Conservation (phyloP, 192 early-diverging fungal species). For the Coemansia sp. region DNA sequence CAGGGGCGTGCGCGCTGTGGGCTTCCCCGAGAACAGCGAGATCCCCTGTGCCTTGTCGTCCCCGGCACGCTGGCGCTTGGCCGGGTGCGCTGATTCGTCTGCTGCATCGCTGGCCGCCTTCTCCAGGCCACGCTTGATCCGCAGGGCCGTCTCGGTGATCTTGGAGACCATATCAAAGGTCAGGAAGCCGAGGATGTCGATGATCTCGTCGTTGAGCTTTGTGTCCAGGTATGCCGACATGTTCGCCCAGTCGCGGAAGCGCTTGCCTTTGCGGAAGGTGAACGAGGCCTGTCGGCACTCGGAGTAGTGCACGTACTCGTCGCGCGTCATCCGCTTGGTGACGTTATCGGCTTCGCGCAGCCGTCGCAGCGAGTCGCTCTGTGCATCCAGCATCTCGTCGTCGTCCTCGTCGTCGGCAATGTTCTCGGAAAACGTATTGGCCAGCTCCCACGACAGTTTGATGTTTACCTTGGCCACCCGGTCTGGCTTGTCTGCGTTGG, state of each 20-base stretch:
- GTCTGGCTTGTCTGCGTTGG: constrained; percentile 48
- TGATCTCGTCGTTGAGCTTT: constrained; percentile 87
- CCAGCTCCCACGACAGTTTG: constrained; percentile 90
- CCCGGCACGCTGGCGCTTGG: constrained; percentile 23
- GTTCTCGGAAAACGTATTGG: constrained; percentile 72
- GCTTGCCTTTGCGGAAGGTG: constrained; percentile 87
- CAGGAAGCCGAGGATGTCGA: constrained; percentile 95
- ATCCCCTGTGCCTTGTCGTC: constrained; percentile 14
- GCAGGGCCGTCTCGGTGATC: constrained; percentile 81
- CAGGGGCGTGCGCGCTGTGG: constrained; percentile 74
- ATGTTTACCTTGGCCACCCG: constrained; percentile 63
- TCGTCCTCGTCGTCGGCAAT: constrained; percentile 83
- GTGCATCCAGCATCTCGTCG: constrained; percentile 82
- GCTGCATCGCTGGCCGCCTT: constrained; percentile 36
- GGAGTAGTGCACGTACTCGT: constrained; percentile 98
- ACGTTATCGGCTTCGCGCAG: constrained; percentile 87
- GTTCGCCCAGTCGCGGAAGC: constrained; percentile 93
- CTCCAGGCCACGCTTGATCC: constrained; percentile 66
- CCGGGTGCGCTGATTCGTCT: constrained; percentile 4
- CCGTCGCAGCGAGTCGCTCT: constrained; percentile 77
- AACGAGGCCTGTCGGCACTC: constrained; percentile 98
- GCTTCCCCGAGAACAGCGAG: constrained; percentile 74
- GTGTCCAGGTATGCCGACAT: constrained; percentile 85
- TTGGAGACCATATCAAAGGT: constrained; percentile 91
- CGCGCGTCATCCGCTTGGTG: constrained; percentile 90